These are phyloP conservation scores for Artemisia tridentata DNA, from an alignment of 129 eudicot genomes.

Conservation along the genomic window DNA sequence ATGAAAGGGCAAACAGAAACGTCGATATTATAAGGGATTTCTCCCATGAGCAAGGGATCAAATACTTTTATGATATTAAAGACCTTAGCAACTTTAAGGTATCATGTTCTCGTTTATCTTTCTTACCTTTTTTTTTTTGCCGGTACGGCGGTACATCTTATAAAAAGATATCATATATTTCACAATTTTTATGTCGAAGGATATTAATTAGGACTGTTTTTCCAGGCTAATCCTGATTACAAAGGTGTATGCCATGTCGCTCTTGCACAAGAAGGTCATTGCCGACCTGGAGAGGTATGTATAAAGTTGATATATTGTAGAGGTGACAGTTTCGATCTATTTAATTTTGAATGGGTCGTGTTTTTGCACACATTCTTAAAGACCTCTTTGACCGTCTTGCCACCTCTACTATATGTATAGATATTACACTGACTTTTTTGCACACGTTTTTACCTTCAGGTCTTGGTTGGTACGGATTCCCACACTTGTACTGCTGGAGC, in stretches of 20 bases:
- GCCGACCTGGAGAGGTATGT: conserved; percentile 98
- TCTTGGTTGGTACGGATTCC: conserved; percentile 92
- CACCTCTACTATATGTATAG: neutral
- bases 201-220: neutral
- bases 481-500: conserved; percentile 99
- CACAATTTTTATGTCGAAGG: neutral
- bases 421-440: neutral
- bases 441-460: conserved; percentile 38
- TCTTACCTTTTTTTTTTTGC: too few species aligned
- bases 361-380: neutral
- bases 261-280: conserved; percentile 99
- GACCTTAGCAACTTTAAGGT: conserved; percentile 91
- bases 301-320: neutral
- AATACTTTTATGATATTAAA: conserved; percentile 89
- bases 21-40: conserved; percentile 89
- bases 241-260: conserved; percentile 99
- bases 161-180: neutral
- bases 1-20: conserved; percentile 89
- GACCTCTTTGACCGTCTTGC: neutral
- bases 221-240: conserved; percentile 95
- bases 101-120: conserved; percentile 4
- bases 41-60: conserved; percentile 76
- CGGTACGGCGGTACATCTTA: neutral
- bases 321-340: neutral
- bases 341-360: neutral